Evolutionary conservation across 2,329 filamentous ascomycete genomes (phyloP).

Genomic region (Ceratocystiopsis minuta): DNA sequence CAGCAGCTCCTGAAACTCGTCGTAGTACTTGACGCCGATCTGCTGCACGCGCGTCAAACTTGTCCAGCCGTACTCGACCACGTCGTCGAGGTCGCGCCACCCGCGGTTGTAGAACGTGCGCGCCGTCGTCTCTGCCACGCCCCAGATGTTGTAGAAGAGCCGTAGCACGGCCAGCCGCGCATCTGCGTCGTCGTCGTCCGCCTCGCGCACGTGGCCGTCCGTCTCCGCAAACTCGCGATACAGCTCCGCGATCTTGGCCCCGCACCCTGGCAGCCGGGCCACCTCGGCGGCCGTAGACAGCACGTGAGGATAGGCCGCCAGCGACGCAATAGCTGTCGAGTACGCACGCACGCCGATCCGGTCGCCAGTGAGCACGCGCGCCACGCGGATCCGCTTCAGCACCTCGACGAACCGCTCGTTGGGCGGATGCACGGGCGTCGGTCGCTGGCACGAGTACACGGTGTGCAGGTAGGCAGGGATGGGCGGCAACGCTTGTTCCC

Average conservation of each 20-base stretch:
- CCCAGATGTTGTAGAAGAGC: slow-evolving; percentile 74
- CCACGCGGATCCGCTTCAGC: slow-evolving; percentile 55
- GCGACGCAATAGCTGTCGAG: slow-evolving; percentile 63
- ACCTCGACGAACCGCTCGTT: slow-evolving; percentile 60
- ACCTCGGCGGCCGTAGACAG: slow-evolving; percentile 26
- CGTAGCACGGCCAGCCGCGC: slow-evolving; percentile 44
- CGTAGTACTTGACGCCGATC: slow-evolving; percentile 85
- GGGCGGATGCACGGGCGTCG: slow-evolving; percentile 48
- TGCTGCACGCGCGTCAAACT: slow-evolving; percentile 65
- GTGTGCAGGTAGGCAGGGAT: slow-evolving; percentile 49
- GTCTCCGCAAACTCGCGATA: slow-evolving; percentile 55
- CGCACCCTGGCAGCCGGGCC: slow-evolving; percentile 55
- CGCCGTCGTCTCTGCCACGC: slow-evolving; percentile 70
- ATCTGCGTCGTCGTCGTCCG: slow-evolving; percentile 44
- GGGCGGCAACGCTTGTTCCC: slow-evolving; percentile 33
- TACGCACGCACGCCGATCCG: slow-evolving; percentile 72
- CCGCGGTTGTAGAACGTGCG: slow-evolving; percentile 62
- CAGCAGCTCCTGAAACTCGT: slow-evolving; percentile 60
- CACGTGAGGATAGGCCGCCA: slow-evolving; percentile 59
- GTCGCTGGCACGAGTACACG: slow-evolving; percentile 65
- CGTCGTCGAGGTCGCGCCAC: slow-evolving; percentile 72
- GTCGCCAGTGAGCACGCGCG: slow-evolving; percentile 54
- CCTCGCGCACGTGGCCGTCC: slow-evolving; percentile 40
- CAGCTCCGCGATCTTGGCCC: slow-evolving; percentile 58
- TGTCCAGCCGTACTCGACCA: slow-evolving; percentile 68